Conservation (phyloP, 495 filamentous ascomycete genomes). For the Talaromyces adpressus region DNA sequence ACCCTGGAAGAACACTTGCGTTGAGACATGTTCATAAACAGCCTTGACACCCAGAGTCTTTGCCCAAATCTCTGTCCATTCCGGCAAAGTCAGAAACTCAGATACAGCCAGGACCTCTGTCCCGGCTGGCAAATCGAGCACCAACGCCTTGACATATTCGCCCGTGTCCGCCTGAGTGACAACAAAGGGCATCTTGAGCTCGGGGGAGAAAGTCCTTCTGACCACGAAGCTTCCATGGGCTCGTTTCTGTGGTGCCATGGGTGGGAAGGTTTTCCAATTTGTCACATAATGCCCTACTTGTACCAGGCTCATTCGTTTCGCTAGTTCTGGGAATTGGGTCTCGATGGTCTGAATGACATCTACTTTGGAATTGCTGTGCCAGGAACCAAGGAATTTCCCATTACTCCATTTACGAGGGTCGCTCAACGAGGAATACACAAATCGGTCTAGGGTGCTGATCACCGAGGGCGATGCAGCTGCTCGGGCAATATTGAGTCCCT, state of each 20-base stretch:
- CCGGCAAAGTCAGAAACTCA: conserved; percentile 19
- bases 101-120: conserved; percentile 23
- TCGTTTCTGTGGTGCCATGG: not conserved
- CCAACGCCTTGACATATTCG: conserved; percentile 22
- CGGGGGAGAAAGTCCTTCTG: not conserved
- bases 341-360: conserved; percentile 29
- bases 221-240: not conserved
- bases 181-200: conserved; percentile 17
- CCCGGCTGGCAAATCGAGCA: conserved; percentile 17
- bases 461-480: conserved; percentile 34
- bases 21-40: not conserved
- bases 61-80: conserved; percentile 20
- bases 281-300: conserved; percentile 26
- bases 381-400: conserved; percentile 27
- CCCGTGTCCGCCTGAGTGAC: conserved; percentile 26
- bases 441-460: conserved; percentile 36
- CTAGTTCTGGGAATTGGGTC: conserved; percentile 15
- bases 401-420: conserved; percentile 22
- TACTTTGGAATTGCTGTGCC: conserved; percentile 34
- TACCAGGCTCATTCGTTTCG: conserved; percentile 22
- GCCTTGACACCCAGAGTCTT: not conserved
- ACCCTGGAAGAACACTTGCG: not conserved
- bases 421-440: conserved; percentile 34
- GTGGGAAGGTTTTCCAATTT: conserved; percentile 20
- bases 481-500: conserved; percentile 43